Evolutionary conservation across 305 asterid genomes (phyloP).

Genomic region (Fraxinus velutina): DNA sequence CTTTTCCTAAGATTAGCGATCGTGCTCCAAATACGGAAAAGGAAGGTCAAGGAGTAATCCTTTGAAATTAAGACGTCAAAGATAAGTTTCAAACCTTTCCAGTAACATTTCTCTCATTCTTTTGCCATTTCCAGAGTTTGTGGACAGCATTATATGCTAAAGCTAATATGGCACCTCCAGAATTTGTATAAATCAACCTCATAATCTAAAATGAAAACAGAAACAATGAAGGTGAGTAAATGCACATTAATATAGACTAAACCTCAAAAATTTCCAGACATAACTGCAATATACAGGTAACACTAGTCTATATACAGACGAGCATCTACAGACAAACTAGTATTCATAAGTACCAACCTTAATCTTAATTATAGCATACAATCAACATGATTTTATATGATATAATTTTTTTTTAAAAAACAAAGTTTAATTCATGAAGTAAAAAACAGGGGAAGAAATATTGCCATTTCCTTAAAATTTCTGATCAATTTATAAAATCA

Average conservation of each 20-base stretch:
- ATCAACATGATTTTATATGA: neutral
- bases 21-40: neutral
- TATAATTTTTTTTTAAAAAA: neutral
- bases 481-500: neutral
- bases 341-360: neutral
- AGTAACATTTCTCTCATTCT: constrained; percentile 35
- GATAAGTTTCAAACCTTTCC: constrained; percentile 46
- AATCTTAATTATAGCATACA: neutral
- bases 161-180: constrained; percentile 61
- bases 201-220: constrained; percentile 43
- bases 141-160: constrained; percentile 62
- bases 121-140: constrained; percentile 76
- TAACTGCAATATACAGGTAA: neutral
- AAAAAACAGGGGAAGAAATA: neutral
- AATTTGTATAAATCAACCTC: constrained; percentile 54
- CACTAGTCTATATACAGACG: neutral
- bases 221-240: neutral
- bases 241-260: neutral
- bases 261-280: neutral
- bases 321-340: neutral
- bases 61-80: neutral
- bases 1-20: neutral
- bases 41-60: neutral
- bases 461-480: neutral
- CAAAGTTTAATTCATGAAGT: neutral